Conservation (phyloP, 2,329 filamentous ascomycete species). For the Penicillium sp. region DNA sequence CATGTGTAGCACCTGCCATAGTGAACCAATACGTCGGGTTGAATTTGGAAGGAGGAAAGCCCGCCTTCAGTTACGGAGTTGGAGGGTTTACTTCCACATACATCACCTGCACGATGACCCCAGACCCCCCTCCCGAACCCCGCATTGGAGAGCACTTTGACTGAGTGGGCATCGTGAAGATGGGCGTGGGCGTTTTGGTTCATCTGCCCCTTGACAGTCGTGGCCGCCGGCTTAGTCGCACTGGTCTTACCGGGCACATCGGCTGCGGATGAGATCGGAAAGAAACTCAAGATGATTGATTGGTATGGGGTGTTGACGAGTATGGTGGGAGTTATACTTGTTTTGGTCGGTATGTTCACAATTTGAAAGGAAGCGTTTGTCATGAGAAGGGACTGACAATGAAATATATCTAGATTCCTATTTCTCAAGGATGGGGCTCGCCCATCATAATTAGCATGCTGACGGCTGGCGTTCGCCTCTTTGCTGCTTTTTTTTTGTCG, state of each 20-base stretch:
- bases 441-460: background rate
- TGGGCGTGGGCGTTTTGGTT: constrained; percentile 28
- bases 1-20: no score
- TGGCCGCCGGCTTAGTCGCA: background rate
- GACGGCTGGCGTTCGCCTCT: background rate
- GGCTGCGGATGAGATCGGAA: background rate
- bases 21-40: background rate
- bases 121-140: background rate
- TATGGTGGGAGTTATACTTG: background rate
- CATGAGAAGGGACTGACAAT: background rate
- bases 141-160: constrained; percentile 26
- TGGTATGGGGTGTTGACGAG: background rate
- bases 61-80: background rate
- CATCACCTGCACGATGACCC: background rate
- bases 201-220: background rate
- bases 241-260: background rate
- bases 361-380: background rate
- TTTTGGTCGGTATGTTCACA: background rate
- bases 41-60: background rate
- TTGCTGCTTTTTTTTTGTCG: background rate
- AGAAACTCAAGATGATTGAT: background rate
- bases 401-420: background rate
- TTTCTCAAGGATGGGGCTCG: constrained; percentile 1
- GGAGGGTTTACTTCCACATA: background rate
- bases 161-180: constrained; percentile 30